These are phyloP conservation scores for Saccharomycopsis microspora DNA, from an alignment of 805 yeast genomes.

Conservation along the genomic window DNA sequence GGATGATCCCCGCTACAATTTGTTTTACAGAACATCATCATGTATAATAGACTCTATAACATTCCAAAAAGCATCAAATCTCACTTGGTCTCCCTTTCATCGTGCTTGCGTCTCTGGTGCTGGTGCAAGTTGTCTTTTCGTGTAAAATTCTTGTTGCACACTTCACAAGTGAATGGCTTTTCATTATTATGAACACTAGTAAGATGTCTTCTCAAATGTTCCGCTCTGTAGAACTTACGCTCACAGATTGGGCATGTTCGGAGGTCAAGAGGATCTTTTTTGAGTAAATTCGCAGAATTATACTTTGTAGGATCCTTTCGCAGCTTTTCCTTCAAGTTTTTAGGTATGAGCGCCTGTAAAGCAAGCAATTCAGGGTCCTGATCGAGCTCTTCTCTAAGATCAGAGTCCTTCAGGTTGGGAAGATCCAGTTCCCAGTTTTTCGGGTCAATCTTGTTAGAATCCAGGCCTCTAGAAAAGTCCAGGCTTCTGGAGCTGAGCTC, in stretches of 20 bases:
- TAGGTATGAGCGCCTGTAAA: conserved; percentile 10
- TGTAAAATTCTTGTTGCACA: conserved; percentile 12
- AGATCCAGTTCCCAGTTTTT: no score
- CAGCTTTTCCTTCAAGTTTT: conserved; percentile 9
- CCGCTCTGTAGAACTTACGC: conserved; percentile 13
- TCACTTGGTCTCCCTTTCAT: neutral
- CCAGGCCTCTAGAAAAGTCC: no score
- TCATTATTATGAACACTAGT: conserved; percentile 14
- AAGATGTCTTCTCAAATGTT: conserved; percentile 13
- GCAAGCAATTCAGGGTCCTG: neutral
- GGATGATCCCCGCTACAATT: no score
- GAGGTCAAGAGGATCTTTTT: conserved; percentile 9
- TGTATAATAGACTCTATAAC: no score
- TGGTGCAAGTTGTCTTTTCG: conserved; percentile 15
- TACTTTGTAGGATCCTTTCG: conserved; percentile 14
- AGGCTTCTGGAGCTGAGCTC: no score
- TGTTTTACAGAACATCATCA: no score
- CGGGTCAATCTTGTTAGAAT: no score
- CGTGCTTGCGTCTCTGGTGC: conserved; percentile 12
- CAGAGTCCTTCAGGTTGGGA: no score
- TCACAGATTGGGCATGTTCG: conserved; percentile 12
- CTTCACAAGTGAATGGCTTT: conserved; percentile 11
- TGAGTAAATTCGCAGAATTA: conserved; percentile 8
- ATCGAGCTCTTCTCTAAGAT: no score
- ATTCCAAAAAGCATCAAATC: no score